Base-by-base conservation (phyloP, 345 rosid species). In the Linum usitatissimum region DNA sequence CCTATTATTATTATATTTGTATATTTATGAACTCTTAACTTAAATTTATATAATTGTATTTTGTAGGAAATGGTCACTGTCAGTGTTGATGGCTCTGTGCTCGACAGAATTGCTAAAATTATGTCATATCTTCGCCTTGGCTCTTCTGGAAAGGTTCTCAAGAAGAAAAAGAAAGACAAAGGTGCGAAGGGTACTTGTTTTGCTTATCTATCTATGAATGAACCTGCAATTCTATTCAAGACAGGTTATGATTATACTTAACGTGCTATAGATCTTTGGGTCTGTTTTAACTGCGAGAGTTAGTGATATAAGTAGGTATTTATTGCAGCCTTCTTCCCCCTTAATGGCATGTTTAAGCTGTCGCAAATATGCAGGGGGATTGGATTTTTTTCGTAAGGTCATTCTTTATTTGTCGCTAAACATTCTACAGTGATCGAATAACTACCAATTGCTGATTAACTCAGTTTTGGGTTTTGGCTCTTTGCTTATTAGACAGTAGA, bases 111-210 rank as follows among this genome's bases (percentile, higher is more conserved):
- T 75, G 86, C 96, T 53, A 93, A 89, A 76, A 90, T 93, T 65
- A 84, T 93, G 96, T 78, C 88, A 34, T 93, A 93, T 76, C 97
- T 93, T 73, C 97, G 99, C 68, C 99, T 90, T 72, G 97, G 97
- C 68, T 87, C 99, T 69, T 87, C 99, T 39, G 99, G 99, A 66
- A 90, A 93, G 85, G 94, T 93, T 73, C 90, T 90, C 57, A 93
- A 93, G 88, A 92, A 90, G 96, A 93, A 93, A 79, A 93, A 81
- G 91, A 93, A 90, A 73, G 97, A 93, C 62, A 93, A 77, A 79
- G 96, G 86, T 61, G 60, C 73, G 2, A 90, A 78, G 84, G 94
- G 99, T 87, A 72, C 53, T 55, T 68, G 0, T 55, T 55, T 6
- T 45, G 51, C 51, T 45, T 10, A 3, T 45, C 15, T 9, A 45